Conservation (phyloP, 2,329 filamentous ascomycete species). For the Arachnomyces sp. region DNA sequence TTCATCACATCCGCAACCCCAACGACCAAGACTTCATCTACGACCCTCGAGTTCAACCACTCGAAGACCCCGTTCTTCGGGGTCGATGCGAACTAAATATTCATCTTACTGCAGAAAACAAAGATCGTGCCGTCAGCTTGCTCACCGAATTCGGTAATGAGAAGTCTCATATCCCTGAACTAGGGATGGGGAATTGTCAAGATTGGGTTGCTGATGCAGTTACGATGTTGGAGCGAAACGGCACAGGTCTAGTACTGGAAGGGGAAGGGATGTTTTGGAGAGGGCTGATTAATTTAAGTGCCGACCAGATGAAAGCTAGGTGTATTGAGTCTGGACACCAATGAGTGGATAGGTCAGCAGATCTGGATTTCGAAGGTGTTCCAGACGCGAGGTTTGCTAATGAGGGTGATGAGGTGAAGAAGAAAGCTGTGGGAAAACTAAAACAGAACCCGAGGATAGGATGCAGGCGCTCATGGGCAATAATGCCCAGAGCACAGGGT, state of each 20-base stretch:
- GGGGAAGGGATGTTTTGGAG: conserved; percentile 15
- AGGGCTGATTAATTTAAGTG: conserved; percentile 14
- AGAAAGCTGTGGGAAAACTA: too few species aligned
- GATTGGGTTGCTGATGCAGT: too few species aligned
- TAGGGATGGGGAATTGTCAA: conserved; percentile 11
- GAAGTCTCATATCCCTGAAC: conserved; percentile 13
- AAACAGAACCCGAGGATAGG: too few species aligned
- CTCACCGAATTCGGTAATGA: conserved; percentile 11
- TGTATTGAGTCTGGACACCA: conserved; percentile 7
- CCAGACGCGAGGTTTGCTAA: conserved; percentile 15
- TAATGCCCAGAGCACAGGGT: too few species aligned
- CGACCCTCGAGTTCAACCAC: conserved; percentile 13
- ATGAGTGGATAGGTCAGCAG: conserved; percentile 11
- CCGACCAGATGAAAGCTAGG: conserved; percentile 8
- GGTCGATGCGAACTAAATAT: conserved; percentile 16
- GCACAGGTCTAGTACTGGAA: too few species aligned
- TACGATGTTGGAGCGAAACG: too few species aligned
- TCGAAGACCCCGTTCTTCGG: conserved; percentile 15
- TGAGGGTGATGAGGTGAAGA: too few species aligned
- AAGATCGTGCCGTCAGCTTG: conserved; percentile 1
- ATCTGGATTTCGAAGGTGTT: not conserved
- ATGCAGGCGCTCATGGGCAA: too few species aligned
- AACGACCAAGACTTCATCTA: conserved; percentile 15
- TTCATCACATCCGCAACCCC: conserved; percentile 18
- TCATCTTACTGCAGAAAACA: conserved; percentile 8